phyloP scores from a whole-genome alignment of 179 eudicot genomes.

The Silene vulgaris region DNA sequence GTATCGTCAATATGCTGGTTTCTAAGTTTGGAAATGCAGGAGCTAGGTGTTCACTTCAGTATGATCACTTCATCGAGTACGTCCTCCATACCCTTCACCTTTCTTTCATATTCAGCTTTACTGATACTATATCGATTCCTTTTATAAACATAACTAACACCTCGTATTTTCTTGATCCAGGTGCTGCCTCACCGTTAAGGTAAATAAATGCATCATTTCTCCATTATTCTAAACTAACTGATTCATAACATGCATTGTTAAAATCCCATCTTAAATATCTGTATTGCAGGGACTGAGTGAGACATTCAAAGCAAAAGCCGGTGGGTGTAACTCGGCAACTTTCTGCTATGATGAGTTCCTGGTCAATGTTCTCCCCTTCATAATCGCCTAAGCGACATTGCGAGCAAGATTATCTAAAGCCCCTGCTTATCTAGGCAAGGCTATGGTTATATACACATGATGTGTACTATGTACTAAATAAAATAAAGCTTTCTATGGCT shows the following conservation, averaged over 20 bases:
- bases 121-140: neutral
- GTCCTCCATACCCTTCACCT: conserved; percentile 12
- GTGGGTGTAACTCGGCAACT: conserved; percentile 28
- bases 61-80: conserved; percentile 84
- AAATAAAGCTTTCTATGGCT: neutral
- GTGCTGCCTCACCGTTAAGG: conserved; percentile 40
- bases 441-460: neutral
- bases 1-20: conserved; percentile 52
- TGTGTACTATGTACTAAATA: neutral
- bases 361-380: conserved; percentile 34
- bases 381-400: conserved; percentile 23
- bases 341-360: conserved; percentile 40
- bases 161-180: conserved; percentile 10
- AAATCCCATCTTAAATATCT: neutral
- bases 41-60: conserved; percentile 46
- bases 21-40: conserved; percentile 58
- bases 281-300: conserved; percentile 35
- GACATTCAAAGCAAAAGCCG: conserved; percentile 33
- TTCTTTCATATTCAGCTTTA: neutral
- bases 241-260: neutral
- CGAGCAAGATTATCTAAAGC: neutral
- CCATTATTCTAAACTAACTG: neutral
- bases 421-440: neutral
- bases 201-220: conserved; percentile 5
- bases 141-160: neutral